phyloP scores from a whole-genome alignment of 805 yeast genomes.

The Saccharomyces jurei region DNA sequence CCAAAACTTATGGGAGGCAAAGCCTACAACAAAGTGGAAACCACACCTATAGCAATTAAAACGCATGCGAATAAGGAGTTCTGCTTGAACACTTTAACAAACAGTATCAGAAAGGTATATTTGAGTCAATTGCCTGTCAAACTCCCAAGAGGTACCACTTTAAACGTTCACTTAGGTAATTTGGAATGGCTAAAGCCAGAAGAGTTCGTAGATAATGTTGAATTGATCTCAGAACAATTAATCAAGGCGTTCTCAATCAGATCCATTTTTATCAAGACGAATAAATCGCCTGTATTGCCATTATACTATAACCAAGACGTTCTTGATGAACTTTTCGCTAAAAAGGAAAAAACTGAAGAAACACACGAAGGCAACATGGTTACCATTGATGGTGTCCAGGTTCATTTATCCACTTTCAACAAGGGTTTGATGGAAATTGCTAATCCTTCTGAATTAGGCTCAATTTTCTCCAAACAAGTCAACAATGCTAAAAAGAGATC shows the following conservation, averaged over 20 bases:
- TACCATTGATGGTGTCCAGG: constrained; percentile 33
- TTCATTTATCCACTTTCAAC: constrained; percentile 54
- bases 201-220: constrained; percentile 53
- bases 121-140: constrained; percentile 50
- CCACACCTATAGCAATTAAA: constrained; percentile 61
- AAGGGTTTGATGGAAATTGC: constrained; percentile 78
- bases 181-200: constrained; percentile 35
- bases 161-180: constrained; percentile 61
- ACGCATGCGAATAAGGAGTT: constrained; percentile 31
- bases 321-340: constrained; percentile 33
- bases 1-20: constrained; percentile 87
- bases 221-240: constrained; percentile 45
- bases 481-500: constrained; percentile 33
- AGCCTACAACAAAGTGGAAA: constrained; percentile 55
- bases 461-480: constrained; percentile 52
- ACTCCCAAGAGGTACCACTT: constrained; percentile 66
- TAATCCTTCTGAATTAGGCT: constrained; percentile 58
- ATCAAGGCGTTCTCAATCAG: constrained; percentile 38
- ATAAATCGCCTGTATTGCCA: constrained; percentile 76
- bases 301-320: constrained; percentile 56
- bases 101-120: constrained; percentile 49
- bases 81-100: constrained; percentile 43
- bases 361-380: constrained; percentile 18
- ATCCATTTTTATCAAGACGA: constrained; percentile 57
- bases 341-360: constrained; percentile 18